Conservation (phyloP, 2,329 filamentous ascomycete genomes). For the Penicillium nordicum region DNA sequence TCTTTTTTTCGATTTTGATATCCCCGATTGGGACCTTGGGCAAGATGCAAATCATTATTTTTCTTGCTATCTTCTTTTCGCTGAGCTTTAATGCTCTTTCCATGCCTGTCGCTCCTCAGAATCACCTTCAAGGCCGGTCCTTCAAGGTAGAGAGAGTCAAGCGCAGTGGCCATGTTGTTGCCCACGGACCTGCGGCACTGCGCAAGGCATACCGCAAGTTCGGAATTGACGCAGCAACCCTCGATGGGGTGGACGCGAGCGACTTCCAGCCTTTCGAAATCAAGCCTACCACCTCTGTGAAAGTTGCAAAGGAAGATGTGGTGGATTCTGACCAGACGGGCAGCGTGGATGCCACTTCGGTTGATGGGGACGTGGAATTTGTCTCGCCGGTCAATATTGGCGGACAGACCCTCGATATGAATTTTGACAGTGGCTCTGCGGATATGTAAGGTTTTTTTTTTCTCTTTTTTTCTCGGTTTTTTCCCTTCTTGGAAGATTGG, state of each 20-base stretch:
- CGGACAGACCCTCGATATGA: conserved; percentile 64
- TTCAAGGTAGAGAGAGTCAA: conserved; percentile 60
- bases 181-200: conserved; percentile 61
- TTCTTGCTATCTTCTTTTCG: conserved; percentile 28
- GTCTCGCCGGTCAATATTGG: conserved; percentile 67
- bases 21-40: background rate
- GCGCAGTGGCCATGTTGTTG: conserved; percentile 54
- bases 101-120: conserved; percentile 27
- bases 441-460: conserved; percentile 54
- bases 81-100: conserved; percentile 34
- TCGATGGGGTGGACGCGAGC: conserved; percentile 34
- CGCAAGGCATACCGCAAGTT: conserved; percentile 67
- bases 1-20: conserved; percentile 4
- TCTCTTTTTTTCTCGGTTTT: no score
- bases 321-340: conserved; percentile 45
- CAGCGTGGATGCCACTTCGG: conserved; percentile 61
- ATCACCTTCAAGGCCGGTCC: conserved; percentile 39
- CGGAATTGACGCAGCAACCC: conserved; percentile 50
- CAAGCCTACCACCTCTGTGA: conserved; percentile 21
- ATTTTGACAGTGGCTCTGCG: conserved; percentile 73
- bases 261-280: conserved; percentile 34
- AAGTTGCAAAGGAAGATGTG: conserved; percentile 25
- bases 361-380: conserved; percentile 65
- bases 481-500: background rate
- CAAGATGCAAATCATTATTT: conserved; percentile 30